Evolutionary conservation across 352 stramenopile genomes (phyloP).

Genomic region (Phytophthora pistaciae): DNA sequence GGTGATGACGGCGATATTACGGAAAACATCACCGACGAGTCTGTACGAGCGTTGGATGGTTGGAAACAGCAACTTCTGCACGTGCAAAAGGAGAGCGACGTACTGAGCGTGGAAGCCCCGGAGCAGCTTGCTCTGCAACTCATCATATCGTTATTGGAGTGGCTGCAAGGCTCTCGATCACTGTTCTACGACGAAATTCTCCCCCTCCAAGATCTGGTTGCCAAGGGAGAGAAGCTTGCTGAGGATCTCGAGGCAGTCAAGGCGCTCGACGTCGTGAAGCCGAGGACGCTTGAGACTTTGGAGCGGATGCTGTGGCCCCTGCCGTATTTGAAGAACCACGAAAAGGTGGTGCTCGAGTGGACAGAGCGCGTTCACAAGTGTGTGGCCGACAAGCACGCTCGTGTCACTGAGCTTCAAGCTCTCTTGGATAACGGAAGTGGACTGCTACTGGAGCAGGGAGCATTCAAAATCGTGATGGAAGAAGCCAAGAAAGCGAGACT

Average conservation of each 20-base stretch:
- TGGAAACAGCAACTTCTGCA: constrained; percentile 75
- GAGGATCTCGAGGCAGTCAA: constrained; percentile 40
- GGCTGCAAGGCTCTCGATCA: constrained; percentile 78
- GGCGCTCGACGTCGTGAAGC: constrained; percentile 28
- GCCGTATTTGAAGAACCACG: constrained; percentile 69
- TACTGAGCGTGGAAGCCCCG: constrained; percentile 75
- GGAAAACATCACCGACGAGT: constrained; percentile 62
- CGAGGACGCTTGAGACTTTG: constrained; percentile 49
- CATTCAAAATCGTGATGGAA: constrained; percentile 82
- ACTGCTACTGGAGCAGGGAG: constrained; percentile 76
- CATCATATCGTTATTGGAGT: constrained; percentile 75
- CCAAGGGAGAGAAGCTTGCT: constrained; percentile 52
- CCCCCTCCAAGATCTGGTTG: constrained; percentile 69
- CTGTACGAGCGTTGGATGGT: constrained; percentile 72
- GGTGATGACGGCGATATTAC: constrained; percentile 38
- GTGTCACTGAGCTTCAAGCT: constrained; percentile 59
- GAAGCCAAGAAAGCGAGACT: constrained; percentile 84
- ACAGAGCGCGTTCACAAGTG: constrained; percentile 60
- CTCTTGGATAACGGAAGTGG: constrained; percentile 66
- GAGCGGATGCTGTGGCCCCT: constrained; percentile 77
- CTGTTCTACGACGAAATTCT: constrained; percentile 86
- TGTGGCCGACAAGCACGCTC: constrained; percentile 70
- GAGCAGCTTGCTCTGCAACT: constrained; percentile 59
- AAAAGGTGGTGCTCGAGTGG: constrained; percentile 76
- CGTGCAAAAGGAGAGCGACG: constrained; percentile 62